Conservation (phyloP, 2,329 filamentous ascomycete species). For the Fusarium coicis region DNA sequence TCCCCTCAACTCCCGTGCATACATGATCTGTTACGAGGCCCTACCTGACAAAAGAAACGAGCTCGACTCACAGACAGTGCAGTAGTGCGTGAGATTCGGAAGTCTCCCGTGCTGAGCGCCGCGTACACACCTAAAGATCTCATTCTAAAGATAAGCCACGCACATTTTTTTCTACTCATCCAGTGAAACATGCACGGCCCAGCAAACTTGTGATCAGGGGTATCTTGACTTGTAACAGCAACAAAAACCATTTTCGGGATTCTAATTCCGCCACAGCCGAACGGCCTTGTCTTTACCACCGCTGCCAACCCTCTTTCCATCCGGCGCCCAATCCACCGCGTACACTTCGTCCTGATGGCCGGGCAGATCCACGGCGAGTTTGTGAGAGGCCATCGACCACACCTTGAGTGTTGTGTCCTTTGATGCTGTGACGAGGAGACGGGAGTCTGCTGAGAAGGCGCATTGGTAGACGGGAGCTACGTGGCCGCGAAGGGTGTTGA, state of each 20-base stretch:
- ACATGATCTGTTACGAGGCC: slow-evolving; percentile 33
- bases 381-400: slow-evolving; percentile 89
- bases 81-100: slow-evolving; percentile 25
- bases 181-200: slow-evolving; percentile 27
- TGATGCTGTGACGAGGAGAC: slow-evolving; percentile 86
- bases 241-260: slow-evolving; percentile 26
- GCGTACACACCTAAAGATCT: slow-evolving; percentile 1
- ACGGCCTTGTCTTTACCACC: slow-evolving; percentile 92
- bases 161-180: slow-evolving; percentile 6
- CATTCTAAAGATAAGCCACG: slow-evolving; percentile 31
- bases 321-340: slow-evolving; percentile 93
- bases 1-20: slow-evolving; percentile 27
- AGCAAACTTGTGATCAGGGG: slow-evolving; percentile 29
- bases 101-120: slow-evolving; percentile 26
- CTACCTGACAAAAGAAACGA: neutral
- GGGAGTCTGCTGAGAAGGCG: slow-evolving; percentile 90
- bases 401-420: slow-evolving; percentile 96
- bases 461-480: slow-evolving; percentile 92
- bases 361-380: slow-evolving; percentile 82
- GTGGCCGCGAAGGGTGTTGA: slow-evolving; percentile 88
- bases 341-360: slow-evolving; percentile 95
- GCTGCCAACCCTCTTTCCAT: slow-evolving; percentile 88
- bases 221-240: slow-evolving; percentile 39
- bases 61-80: neutral
- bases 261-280: slow-evolving; percentile 71